Conservation (phyloP, 805 yeast genomes). For the Candida maesae region DNA sequence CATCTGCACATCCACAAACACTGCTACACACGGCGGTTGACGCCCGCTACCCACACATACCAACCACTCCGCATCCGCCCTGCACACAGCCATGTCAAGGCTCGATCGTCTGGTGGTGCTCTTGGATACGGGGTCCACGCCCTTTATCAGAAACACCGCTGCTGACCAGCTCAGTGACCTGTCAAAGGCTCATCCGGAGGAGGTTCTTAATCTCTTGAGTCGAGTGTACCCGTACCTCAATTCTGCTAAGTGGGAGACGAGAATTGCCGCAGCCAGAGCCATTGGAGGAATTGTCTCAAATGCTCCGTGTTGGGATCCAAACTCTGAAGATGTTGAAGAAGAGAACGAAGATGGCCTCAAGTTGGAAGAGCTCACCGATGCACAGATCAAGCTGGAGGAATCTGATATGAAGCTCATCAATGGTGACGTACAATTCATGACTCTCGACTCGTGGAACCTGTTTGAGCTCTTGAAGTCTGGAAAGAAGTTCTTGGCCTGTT, state of each 20-base stretch:
- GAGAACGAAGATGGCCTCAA: too few species aligned
- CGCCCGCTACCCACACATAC: neutral
- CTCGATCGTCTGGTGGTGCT: conserved; percentile 42
- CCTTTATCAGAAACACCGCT: conserved; percentile 90
- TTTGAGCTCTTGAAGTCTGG: conserved; percentile 47
- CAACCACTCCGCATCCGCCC: neutral
- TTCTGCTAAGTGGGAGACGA: conserved; percentile 90
- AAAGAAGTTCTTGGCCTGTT: conserved; percentile 37
- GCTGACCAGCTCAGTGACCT: conserved; percentile 95
- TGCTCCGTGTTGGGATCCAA: conserved; percentile 84
- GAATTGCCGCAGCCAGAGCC: conserved; percentile 92
- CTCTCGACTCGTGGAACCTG: conserved; percentile 49
- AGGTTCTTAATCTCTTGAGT: conserved; percentile 73
- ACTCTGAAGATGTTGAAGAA: conserved; percentile 19
- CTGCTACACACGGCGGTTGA: conserved; percentile 1
- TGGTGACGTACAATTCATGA: conserved; percentile 39
- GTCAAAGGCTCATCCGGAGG: conserved; percentile 94
- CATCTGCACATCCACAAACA: neutral
- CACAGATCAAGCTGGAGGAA: conserved; percentile 18
- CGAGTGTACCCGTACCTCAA: conserved; percentile 87
- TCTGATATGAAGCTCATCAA: conserved; percentile 24
- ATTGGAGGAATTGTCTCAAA: conserved; percentile 88
- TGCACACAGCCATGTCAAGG: conserved; percentile 30
- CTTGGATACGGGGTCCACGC: conserved; percentile 92
- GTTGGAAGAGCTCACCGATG: conserved; percentile 20